Percentiles rank a stretch among this genome's conserved stretches.
phyloP scores from a whole-genome alignment of 495 filamentous ascomycete genomes.

The Annulohypoxylon stygium region DNA sequence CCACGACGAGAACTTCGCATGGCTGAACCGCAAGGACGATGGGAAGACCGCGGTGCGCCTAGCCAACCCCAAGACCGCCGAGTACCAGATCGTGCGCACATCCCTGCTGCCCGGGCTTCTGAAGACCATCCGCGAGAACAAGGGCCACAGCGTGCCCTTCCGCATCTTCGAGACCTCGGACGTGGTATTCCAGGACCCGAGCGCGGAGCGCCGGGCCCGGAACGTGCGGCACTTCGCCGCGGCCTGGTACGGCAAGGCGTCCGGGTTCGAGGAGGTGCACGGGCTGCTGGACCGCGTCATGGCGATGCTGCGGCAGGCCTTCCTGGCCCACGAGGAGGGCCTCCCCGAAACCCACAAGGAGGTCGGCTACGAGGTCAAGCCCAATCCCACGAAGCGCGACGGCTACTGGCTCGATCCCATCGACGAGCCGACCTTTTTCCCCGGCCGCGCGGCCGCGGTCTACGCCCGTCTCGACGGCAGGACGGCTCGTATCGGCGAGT shows the following conservation, averaged over 20 bases:
- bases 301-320: slow-evolving; percentile 88
- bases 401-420: slow-evolving; percentile 95
- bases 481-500: slow-evolving; percentile 80
- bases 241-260: slow-evolving; percentile 95
- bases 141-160: slow-evolving; percentile 87
- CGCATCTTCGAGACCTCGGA: slow-evolving; percentile 95
- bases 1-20: slow-evolving; percentile 97
- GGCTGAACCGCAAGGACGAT: slow-evolving; percentile 93
- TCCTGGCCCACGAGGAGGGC: slow-evolving; percentile 80
- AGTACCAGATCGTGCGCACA: slow-evolving; percentile 97
- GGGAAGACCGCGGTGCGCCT: slow-evolving; percentile 87
- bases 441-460: slow-evolving; percentile 87
- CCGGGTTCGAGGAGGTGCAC: slow-evolving; percentile 96
- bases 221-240: slow-evolving; percentile 96
- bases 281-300: slow-evolving; percentile 92
- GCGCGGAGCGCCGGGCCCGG: slow-evolving; percentile 81
- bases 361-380: slow-evolving; percentile 61
- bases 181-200: slow-evolving; percentile 87
- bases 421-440: slow-evolving; percentile 90
- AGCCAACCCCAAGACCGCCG: slow-evolving; percentile 93
- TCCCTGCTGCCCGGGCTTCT: slow-evolving; percentile 88
- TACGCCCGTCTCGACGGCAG: slow-evolving; percentile 78
- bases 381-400: slow-evolving; percentile 64
- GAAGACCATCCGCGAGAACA: slow-evolving; percentile 97
- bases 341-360: slow-evolving; percentile 60